Conservation (phyloP, 371 early-diverging fungal species). For the Mortierella sp. region DNA sequence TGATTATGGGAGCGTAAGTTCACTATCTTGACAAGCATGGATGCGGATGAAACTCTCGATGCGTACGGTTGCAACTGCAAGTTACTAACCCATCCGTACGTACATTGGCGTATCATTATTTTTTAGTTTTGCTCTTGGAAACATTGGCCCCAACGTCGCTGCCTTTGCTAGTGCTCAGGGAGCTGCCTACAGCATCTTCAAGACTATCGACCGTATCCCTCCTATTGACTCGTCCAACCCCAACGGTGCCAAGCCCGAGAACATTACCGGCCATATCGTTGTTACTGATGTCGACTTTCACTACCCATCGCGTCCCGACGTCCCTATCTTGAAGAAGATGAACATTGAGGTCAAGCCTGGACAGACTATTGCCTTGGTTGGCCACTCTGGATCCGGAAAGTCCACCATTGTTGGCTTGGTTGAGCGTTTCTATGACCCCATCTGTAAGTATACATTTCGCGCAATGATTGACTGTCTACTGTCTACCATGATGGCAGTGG, state of each 20-base stretch:
- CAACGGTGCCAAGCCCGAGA: constrained; percentile 65
- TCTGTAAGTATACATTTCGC: constrained; percentile 23
- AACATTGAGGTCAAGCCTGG: constrained; percentile 75
- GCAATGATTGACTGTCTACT: not conserved
- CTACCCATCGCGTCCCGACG: constrained; percentile 81
- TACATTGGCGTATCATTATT: not conserved
- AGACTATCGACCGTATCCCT: constrained; percentile 82
- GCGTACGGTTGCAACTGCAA: no score
- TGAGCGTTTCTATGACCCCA: constrained; percentile 90
- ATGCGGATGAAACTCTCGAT: not conserved
- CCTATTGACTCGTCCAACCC: constrained; percentile 70
- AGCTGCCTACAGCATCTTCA: constrained; percentile 78
- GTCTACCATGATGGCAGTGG: no score
- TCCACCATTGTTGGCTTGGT: constrained; percentile 89
- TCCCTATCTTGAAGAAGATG: constrained; percentile 70
- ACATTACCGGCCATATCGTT: constrained; percentile 73
- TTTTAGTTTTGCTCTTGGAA: constrained; percentile 54
- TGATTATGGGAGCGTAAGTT: constrained; percentile 58
- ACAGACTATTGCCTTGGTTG: constrained; percentile 80
- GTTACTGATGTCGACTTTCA: constrained; percentile 75
- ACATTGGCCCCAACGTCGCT: constrained; percentile 69
- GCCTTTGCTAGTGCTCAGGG: constrained; percentile 75
- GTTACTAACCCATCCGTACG: not conserved
- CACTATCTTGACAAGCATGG: not conserved
- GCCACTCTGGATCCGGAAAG: constrained; percentile 89